Conservation (phyloP, 768 basidiomycete species). For the Sporobolomyces roseus region DNA sequence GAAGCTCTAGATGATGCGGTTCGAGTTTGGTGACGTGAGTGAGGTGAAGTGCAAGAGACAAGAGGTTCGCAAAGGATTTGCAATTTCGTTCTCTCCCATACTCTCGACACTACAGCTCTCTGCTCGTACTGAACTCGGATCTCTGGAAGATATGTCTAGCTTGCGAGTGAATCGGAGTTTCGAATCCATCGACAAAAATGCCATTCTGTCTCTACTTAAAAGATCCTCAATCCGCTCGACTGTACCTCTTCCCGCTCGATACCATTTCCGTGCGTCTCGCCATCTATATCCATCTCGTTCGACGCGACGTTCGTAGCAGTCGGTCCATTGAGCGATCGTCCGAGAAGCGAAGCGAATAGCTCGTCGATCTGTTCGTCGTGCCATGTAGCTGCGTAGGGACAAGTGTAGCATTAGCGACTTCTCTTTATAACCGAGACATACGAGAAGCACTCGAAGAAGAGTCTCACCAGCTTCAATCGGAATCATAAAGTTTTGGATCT, state of each 20-base stretch:
- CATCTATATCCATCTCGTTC: not conserved
- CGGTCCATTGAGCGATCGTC: conserved; percentile 46
- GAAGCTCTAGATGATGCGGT: not conserved
- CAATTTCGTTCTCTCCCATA: not conserved
- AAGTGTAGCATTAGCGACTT: no score
- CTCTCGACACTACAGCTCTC: not conserved
- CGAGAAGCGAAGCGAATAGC: conserved; percentile 80
- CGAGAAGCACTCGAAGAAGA: not conserved
- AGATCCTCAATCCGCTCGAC: conserved; percentile 30
- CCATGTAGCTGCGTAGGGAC: conserved; percentile 56
- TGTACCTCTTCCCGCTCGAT: conserved; percentile 13
- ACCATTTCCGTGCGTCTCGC: not conserved
- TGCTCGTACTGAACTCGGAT: no score
- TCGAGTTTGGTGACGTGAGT: not conserved
- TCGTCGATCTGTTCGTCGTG: conserved; percentile 96
- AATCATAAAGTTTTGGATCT: conserved; percentile 94
- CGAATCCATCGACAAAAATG: no score
- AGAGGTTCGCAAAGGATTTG: not conserved
- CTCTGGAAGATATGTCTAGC: no score
- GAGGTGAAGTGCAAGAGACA: not conserved
- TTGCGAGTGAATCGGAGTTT: no score
- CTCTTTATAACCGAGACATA: not conserved
- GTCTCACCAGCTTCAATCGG: conserved; percentile 56
- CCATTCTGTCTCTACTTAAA: no score
- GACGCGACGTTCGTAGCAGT: not conserved